Conservation (phyloP, 306 rosid genomes). For the Glycine latifolia region DNA sequence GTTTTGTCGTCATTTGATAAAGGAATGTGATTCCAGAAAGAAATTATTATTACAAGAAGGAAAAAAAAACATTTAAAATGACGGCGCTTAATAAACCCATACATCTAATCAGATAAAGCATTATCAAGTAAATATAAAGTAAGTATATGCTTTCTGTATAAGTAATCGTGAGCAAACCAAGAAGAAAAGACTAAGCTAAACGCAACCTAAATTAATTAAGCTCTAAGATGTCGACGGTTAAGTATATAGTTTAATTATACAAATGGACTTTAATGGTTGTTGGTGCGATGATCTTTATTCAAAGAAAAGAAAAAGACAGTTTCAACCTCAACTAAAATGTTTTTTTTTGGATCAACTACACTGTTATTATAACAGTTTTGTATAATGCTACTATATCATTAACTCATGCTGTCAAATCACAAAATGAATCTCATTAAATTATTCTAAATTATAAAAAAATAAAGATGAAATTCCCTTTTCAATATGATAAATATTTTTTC, state of each 20-base stretch:
- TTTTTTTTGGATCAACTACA: neutral
- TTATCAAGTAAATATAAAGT: neutral
- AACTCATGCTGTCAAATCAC: too few relatives aligned
- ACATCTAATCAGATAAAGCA: neutral
- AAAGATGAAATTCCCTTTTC: neutral
- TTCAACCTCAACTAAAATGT: neutral
- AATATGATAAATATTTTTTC: neutral
- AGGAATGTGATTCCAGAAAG: slow-evolving; percentile 17
- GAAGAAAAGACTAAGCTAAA: neutral
- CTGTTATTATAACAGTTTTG: neutral
- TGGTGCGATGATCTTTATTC: neutral
- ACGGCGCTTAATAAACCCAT: slow-evolving; percentile 13
- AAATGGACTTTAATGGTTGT: neutral
- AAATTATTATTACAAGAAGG: neutral
- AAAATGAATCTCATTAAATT: neutral
- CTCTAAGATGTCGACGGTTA: neutral
- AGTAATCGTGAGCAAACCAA: neutral
- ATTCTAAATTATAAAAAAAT: neutral
- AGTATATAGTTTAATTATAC: neutral
- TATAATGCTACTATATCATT: too few relatives aligned
- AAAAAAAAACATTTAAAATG: neutral
- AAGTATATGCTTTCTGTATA: neutral
- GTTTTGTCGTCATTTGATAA: slow-evolving; percentile 24
- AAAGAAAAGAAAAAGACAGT: neutral
- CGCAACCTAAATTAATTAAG: slow-evolving; percentile 24